Evolutionary conservation across 228 moss, liverwort and hornwort species (phyloP).

Genomic region (Sphagnum fallax): DNA sequence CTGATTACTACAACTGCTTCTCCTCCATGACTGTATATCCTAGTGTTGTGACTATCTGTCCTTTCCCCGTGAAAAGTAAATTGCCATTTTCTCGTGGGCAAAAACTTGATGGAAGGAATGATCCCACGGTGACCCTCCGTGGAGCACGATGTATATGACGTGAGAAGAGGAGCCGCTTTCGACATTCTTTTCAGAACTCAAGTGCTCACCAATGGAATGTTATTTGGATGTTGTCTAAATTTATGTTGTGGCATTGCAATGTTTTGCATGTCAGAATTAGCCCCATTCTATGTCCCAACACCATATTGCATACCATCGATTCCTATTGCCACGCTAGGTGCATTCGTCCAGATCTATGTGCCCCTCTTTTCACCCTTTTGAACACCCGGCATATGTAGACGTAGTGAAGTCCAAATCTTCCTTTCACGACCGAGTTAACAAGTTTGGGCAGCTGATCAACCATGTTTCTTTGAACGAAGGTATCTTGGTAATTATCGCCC

Average conservation of each 20-base stretch:
- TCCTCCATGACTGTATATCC: too few relatives aligned
- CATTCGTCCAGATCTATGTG: constrained; percentile 82
- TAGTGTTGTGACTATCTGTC: too few relatives aligned
- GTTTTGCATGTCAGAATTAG: constrained; percentile 60
- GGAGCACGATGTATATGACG: too few relatives aligned
- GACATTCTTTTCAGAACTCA: too few relatives aligned
- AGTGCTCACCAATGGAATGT: too few relatives aligned
- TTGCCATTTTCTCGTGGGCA: too few relatives aligned
- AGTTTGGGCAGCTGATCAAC: constrained; percentile 70
- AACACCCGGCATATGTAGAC: constrained; percentile 70
- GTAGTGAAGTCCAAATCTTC: constrained; percentile 63
- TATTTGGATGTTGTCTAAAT: not conserved
- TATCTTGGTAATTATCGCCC: constrained; percentile 3
- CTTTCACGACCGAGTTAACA: constrained; percentile 58
- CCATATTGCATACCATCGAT: constrained; percentile 69
- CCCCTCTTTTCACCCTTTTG: constrained; percentile 83
- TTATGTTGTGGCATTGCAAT: not conserved
- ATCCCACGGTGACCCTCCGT: too few relatives aligned
- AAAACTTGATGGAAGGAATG: too few relatives aligned
- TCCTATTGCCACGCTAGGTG: constrained; percentile 74
- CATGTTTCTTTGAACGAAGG: constrained; percentile 89
- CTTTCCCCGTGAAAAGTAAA: too few relatives aligned
- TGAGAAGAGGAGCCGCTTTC: too few relatives aligned
- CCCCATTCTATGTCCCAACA: constrained; percentile 43
- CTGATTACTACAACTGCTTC: too few relatives aligned